Base-by-base conservation (phyloP, 2,329 filamentous ascomycete species). In the Calcarisporium arbuscula region DNA sequence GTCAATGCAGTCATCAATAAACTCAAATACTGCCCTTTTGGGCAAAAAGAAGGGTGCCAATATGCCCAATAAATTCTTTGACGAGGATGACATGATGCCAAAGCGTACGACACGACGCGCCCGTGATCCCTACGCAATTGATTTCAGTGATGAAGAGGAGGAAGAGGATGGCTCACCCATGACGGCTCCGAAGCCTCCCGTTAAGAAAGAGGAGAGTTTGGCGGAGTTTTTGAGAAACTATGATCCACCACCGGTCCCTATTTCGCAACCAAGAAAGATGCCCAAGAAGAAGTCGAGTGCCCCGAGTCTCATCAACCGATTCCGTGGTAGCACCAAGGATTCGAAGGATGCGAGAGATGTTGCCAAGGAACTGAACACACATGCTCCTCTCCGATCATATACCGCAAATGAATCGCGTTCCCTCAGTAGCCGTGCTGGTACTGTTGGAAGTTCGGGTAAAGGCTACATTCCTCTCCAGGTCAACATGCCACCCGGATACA, bases 121-220 rank as follows among this genome's bases (percentile, higher is more conserved):
- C 33, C 84, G 77, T 37, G 92, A 98, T 50, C 92, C 90, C 0
- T 96, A 96, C 46, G 86, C 88, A n/a, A 86, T 96, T 43, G 89
- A 95, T 51, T 67, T 79, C 19, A 84, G 80, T 48, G 82, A 86
- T 77, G 80, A 80, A 5, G 68, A 80, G 8, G 72, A 76, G 11
- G 70, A 79, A 2, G 67, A 54, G 5, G 51, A 75, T 14, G 71
- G 78, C 6, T 64, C 60, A 8, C 47, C 57, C 4, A 53, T 50
- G 16, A 42, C 76, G 19, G 49, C 57, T 23, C 47, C 63, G 51
- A 51, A 62, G 37, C 45, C 52, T 18, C 55, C 60, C 10, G 50
- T 49, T 5, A 66, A 66, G 42, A 62, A 70, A 42, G 77, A 83
- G 51, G 81, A 88, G 57, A 82, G 77, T 43, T 56, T 89, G 31